Base-by-base conservation (phyloP, 75 land plant species). In the Sequoiadendron giganteum region DNA sequence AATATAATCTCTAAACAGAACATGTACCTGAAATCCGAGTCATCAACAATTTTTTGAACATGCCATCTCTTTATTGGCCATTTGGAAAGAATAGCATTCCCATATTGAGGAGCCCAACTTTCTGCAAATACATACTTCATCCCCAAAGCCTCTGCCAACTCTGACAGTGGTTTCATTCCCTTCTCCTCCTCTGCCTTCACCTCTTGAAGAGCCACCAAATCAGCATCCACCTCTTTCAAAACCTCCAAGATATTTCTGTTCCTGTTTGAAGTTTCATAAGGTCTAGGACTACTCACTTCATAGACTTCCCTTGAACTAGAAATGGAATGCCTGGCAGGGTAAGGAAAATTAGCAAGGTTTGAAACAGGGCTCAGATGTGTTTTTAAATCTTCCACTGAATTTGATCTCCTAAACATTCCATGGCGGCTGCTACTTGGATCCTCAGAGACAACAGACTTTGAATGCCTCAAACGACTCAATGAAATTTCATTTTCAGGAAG, bases 51-150 rank as follows among this genome's bases (percentile, higher is more conserved):
- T 83, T 93, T 94, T 86, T 94, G 94, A 86, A 90, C 92, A n/a
- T 85, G 85, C 92, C 91, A 93, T 3, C 88, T 86, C 89, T 95
- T 95, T 56, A 96, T 96, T 15, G 97, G 97, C 95, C 95, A 96
- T 36, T 87, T 90, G 32, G 97, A 95, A 55, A 96, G 85, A 32
- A 96, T 85, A 25, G 97, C 97, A 52, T 96, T 93, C 16, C 97
- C 97, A 80, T 95, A 96, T 84, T 96, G 93, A 70, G 97, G 97
- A 34, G 97, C 97, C 97, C 97, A 96, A 87, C 96, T 96, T 88
- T 96, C 97, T 5, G 97, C 97, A 86, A 94, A 96, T 25, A 95
- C 97, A 49, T 93, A 96, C 47, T 91, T 85, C 97, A 96, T 96
- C 65, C 96, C 96, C 86, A 96, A 39, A 72, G 92, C 94, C 11